Evolutionary conservation across 495 filamentous ascomycete species (phyloP).

Genomic region (Delitschia confertaspora): DNA sequence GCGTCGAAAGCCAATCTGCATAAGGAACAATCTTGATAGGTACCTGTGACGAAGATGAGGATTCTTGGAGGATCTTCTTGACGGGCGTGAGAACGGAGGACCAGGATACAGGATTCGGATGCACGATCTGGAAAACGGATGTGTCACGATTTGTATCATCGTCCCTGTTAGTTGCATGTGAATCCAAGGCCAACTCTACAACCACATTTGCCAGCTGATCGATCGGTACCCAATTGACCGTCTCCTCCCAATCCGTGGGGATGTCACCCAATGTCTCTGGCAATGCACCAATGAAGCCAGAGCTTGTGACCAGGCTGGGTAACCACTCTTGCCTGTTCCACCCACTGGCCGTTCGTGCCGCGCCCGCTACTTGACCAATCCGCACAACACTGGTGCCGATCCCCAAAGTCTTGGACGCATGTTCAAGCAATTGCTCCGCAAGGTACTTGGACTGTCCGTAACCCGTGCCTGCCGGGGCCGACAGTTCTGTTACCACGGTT

Average conservation of each 20-base stretch:
- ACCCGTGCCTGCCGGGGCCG: background rate
- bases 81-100: too few species aligned
- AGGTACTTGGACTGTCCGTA: conserved; percentile 11
- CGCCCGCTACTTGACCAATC: conserved; percentile 4
- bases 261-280: conserved; percentile 2
- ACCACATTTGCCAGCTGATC: conserved; percentile 1
- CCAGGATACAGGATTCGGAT: too few species aligned
- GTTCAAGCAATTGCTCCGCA: conserved; percentile 6
- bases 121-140: too few species aligned
- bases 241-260: too few species aligned
- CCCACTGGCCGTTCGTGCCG: background rate
- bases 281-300: background rate
- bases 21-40: too few species aligned
- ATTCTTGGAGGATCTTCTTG: too few species aligned
- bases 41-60: too few species aligned
- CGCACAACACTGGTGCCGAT: background rate
- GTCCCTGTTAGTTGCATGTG: too few species aligned
- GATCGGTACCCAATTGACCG: conserved; percentile 9
- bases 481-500: background rate
- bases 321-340: conserved; percentile 13
- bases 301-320: conserved; percentile 4
- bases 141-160: too few species aligned
- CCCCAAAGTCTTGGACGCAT: background rate
- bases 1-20: too few species aligned
- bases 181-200: conserved; percentile 4